phyloP scores from a whole-genome alignment of 805 yeast genomes.

The Isabelozyma heimii region DNA sequence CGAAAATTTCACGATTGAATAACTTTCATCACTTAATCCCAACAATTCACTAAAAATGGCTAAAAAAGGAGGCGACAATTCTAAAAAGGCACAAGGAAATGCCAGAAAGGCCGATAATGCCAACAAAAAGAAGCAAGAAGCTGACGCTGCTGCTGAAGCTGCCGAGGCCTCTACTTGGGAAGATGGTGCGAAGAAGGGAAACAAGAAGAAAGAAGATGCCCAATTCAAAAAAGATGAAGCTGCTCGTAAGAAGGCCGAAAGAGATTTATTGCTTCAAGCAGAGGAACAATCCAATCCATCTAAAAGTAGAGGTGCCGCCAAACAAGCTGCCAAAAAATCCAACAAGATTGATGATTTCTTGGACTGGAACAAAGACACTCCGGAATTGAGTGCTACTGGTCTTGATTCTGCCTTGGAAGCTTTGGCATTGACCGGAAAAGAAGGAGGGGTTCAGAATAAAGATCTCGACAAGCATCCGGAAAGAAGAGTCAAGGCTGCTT shows the following conservation, averaged over 20 bases:
- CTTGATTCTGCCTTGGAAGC: conserved; percentile 80
- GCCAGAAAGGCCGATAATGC: conserved; percentile 68
- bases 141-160: conserved; percentile 43
- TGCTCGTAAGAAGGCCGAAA: conserved; percentile 75
- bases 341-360: conserved; percentile 70
- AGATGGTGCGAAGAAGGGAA: conserved; percentile 66
- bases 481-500: conserved; percentile 82
- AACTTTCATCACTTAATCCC: background rate
- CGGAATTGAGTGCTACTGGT: conserved; percentile 67
- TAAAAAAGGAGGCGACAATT: conserved; percentile 47
- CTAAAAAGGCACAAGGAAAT: conserved; percentile 60
- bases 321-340: conserved; percentile 57
- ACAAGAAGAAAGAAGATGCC: conserved; percentile 67
- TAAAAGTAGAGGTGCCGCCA: conserved; percentile 67
- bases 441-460: conserved; percentile 54
- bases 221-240: conserved; percentile 74
- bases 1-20: background rate
- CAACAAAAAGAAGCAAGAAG: conserved; percentile 52
- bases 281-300: conserved; percentile 65
- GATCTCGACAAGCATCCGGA: conserved; percentile 86
- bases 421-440: conserved; percentile 58
- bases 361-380: conserved; percentile 45
- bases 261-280: conserved; percentile 62
- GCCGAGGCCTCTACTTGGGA: conserved; percentile 68
- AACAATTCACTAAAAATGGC: conserved; percentile 34